Base-by-base conservation (phyloP, 2,329 filamentous ascomycete genomes). In the Apiospora aurea region DNA sequence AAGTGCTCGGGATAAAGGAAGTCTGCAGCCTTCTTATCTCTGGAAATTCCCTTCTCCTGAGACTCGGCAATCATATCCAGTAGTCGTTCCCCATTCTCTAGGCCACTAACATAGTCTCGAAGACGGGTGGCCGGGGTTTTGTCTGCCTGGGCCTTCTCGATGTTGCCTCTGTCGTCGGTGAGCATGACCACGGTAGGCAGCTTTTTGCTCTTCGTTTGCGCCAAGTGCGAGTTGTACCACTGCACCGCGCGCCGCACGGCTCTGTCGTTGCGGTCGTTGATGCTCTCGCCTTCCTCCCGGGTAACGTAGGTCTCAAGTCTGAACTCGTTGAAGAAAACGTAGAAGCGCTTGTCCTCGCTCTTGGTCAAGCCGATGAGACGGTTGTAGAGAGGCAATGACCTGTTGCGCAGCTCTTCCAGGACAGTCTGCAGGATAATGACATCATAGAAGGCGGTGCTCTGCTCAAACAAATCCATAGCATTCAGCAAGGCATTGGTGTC, bases 261-360 rank as follows among this genome's bases (percentile, higher is more conserved):
- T 74, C 95, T 91, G 81, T 99, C 97, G 79, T 99, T 99, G 71
- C 96, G 90, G 81, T 99, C 96, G 80, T 99, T 99, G 83, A 99
- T 96, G 3, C 90, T 93, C 85, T 99, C 96, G 49, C 93, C 92
- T 7, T 87, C 82, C 26, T 91, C 88, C 74, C 96, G 89, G 41
- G 88, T 84, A 67, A 98, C 90, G 79, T 97, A 93, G 0, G 96
- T 99, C 82, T 99, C 97, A 51, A 95, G 86, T 69, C 96, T 90
- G 80, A 99, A 99, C 78, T 99, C 96, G 81, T 99, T 99, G 89
- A 98, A 98, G 82, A 99, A 99, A 70, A 99, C 94, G 79, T 98
- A 98, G 81, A 97, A 98, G 71, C 96, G 91, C 86, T 99, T 99
- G 75, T 97, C 95, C 78, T 97, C 95, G 79, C 96, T 97, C 83